phyloP scores from a whole-genome alignment of 2,329 filamentous ascomycete species.

The Cladosporium halotolerans region DNA sequence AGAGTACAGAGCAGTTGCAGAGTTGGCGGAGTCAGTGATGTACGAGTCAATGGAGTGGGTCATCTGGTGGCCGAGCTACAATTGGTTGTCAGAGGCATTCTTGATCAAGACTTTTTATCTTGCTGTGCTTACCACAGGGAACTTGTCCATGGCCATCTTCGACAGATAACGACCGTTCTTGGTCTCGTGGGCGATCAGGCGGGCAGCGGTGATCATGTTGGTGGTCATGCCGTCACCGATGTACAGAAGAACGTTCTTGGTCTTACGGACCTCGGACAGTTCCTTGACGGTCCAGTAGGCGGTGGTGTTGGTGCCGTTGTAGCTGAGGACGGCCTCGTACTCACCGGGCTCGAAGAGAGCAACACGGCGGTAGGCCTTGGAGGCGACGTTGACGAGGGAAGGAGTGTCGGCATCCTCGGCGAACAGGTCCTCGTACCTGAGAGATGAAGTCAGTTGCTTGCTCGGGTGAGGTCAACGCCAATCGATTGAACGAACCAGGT shows the following conservation, averaged over 20 bases:
- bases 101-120: neutral
- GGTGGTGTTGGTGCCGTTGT: constrained; percentile 66
- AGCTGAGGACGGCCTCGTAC: constrained; percentile 69
- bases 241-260: constrained; percentile 82
- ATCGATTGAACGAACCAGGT: constrained; percentile 61
- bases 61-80: constrained; percentile 69
- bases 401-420: constrained; percentile 64
- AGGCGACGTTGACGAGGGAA: constrained; percentile 70
- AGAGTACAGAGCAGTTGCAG: constrained; percentile 71
- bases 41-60: constrained; percentile 79
- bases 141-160: constrained; percentile 66
- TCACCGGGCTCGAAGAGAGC: constrained; percentile 72
- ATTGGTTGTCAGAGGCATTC: neutral
- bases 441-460: neutral
- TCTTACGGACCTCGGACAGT: constrained; percentile 61
- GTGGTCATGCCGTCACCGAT: constrained; percentile 67
- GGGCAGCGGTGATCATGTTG: constrained; percentile 58
- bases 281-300: constrained; percentile 74
- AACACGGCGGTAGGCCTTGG: constrained; percentile 71
- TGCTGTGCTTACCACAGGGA: constrained; percentile 46
- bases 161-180: constrained; percentile 80
- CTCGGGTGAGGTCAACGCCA: neutral
- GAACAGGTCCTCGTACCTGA: constrained; percentile 55
- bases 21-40: constrained; percentile 84
- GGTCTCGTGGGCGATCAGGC: constrained; percentile 72